phyloP scores from a whole-genome alignment of 1,284 basidiomycete species.

The Athelia psychrophila region DNA sequence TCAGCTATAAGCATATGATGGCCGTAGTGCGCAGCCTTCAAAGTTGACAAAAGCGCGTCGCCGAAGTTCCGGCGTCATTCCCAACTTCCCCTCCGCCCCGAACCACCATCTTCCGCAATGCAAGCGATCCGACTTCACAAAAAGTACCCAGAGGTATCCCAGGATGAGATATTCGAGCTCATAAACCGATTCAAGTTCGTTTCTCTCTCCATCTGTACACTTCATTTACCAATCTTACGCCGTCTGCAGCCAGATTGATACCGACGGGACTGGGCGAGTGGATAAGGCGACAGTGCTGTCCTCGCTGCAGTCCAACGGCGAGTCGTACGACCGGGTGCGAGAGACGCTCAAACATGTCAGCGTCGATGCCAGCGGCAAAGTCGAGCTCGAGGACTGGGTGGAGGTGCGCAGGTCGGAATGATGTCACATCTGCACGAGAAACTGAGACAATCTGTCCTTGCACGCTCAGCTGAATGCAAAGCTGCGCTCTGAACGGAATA shows the following conservation, averaged over 20 bases:
- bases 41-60: not conserved
- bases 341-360: conserved; percentile 94
- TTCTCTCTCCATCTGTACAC: not conserved
- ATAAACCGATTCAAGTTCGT: conserved; percentile 93
- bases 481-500: conserved; percentile 56
- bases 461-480: conserved; percentile 79
- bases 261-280: conserved; percentile 83
- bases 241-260: conserved; percentile 66
- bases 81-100: not conserved
- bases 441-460: conserved; percentile 10
- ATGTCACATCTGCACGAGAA: conserved; percentile 2
- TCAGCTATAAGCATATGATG: not conserved
- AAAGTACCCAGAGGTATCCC: conserved; percentile 90
- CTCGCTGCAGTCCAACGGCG: conserved; percentile 71
- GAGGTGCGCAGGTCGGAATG: conserved; percentile 55
- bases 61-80: not conserved
- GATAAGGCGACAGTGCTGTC: conserved; percentile 83
- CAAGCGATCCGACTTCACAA: conserved; percentile 87
- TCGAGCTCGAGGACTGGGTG: conserved; percentile 98
- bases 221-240: conserved; percentile 6
- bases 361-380: conserved; percentile 92
- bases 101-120: conserved; percentile 43
- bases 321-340: conserved; percentile 89
- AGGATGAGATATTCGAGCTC: conserved; percentile 92
- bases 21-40: not conserved